Evolutionary conservation across 345 rosid species (phyloP).

Genomic region (Noccaea caerulescens): DNA sequence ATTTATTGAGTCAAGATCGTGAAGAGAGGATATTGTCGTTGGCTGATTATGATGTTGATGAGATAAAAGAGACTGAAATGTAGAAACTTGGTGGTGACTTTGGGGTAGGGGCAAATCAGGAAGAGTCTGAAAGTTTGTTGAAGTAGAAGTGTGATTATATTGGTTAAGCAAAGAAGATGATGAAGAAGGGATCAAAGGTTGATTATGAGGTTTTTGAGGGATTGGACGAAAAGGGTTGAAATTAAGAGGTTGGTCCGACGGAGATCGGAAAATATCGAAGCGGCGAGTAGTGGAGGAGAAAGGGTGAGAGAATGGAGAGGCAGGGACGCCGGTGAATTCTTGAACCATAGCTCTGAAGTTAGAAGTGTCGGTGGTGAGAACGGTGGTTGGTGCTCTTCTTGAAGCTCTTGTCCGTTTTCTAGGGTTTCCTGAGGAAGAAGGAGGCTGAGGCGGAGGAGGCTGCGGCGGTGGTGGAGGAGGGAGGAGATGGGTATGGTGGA

Average conservation of each 20-base stretch:
- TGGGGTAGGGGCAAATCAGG: conserved; percentile 43
- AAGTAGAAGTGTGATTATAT: conserved; percentile 33
- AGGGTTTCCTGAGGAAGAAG: conserved; percentile 53
- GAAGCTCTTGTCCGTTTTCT: conserved; percentile 89
- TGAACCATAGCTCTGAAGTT: conserved; percentile 96
- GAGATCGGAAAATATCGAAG: conserved; percentile 64
- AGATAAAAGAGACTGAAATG: conserved; percentile 39
- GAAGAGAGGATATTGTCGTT: conserved; percentile 29
- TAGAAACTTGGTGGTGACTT: conserved; percentile 30
- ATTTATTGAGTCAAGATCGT: conserved; percentile 28
- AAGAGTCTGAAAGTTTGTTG: conserved; percentile 45
- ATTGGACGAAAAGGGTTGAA: conserved; percentile 64
- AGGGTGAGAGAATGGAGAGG: conserved; percentile 71
- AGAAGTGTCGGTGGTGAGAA: conserved; percentile 84
- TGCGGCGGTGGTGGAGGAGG: conserved; percentile 41
- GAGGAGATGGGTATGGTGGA: conserved; percentile 43
- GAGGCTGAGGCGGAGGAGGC: conserved; percentile 27
- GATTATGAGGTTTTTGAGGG: conserved; percentile 56
- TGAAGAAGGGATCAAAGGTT: conserved; percentile 40
- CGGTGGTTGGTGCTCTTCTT: conserved; percentile 86
- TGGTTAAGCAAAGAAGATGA: conserved; percentile 38
- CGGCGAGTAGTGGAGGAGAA: conserved; percentile 61
- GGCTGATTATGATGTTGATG: conserved; percentile 31
- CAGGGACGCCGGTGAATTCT: conserved; percentile 90
- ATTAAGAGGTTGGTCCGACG: conserved; percentile 38